These are phyloP conservation scores for Kluyveromyces lactis DNA, from an alignment of 805 yeast genomes.

Conservation along the genomic window DNA sequence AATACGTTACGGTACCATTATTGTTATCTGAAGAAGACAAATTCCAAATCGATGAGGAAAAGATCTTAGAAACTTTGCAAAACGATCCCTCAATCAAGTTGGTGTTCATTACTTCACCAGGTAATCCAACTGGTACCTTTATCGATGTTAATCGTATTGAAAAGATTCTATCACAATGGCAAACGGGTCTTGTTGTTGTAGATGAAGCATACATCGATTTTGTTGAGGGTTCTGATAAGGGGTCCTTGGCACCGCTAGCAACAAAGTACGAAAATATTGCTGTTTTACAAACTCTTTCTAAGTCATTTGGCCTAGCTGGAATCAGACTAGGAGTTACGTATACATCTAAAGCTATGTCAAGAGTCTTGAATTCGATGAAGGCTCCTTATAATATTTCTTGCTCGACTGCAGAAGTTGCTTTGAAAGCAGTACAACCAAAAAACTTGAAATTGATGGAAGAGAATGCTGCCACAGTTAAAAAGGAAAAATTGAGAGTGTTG, in stretches of 20 bases:
- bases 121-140: constrained; percentile 84
- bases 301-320: constrained; percentile 95
- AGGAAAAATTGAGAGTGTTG: constrained; percentile 49
- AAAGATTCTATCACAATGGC: constrained; percentile 38
- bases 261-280: constrained; percentile 75
- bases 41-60: constrained; percentile 55
- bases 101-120: constrained; percentile 86
- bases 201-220: constrained; percentile 97
- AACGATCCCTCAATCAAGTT: constrained; percentile 61
- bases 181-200: constrained; percentile 75
- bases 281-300: constrained; percentile 86
- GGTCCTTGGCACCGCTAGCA: constrained; percentile 71
- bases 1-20: constrained; percentile 64
- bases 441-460: constrained; percentile 54
- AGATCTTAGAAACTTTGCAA: constrained; percentile 42
- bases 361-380: constrained; percentile 77
- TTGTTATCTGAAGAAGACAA: constrained; percentile 37
- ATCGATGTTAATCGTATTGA: constrained; percentile 43
- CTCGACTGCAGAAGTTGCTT: constrained; percentile 66
- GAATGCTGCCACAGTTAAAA: constrained; percentile 40
- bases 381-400: constrained; percentile 93
- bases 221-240: constrained; percentile 40
- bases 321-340: constrained; percentile 81
- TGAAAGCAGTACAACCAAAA: constrained; percentile 55
- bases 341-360: constrained; percentile 51